Evolutionary conservation across 257 asterid species (phyloP), one percentile per base, ranked within the genome.

Genomic region (Penstemon eatonii): DNA sequence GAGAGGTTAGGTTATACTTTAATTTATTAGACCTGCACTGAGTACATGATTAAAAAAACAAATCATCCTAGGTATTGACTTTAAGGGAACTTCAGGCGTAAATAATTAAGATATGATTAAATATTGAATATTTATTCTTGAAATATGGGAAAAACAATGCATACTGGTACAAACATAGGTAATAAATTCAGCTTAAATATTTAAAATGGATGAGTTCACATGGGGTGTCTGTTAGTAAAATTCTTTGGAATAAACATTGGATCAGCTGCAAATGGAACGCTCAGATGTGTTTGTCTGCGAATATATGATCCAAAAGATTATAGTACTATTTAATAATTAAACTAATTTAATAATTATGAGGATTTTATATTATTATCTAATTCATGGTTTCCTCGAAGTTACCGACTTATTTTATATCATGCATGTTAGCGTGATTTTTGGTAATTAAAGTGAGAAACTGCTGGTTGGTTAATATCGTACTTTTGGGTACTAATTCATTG

Each of bases 191-290:
- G 45, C 12, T 25, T 25, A 25, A 25, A 49, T 69, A 60, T 60
- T 15, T 38, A 69, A 62, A 3, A 42, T 52, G 65, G 18, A 25
- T 40, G 51, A 58, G 73, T 58, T 65, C 75, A 73, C 82, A 73
- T 72, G 75, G 72, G 39, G 67, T 67, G 81, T 72, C 60, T 63
- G 60, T 44, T 63, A 49, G 74, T 58, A 7, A 62, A 57, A 19
- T 63, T 63, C 33, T 52, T 63, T 50, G 82, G 60, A 73, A 68
- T 68, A 68, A 72, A 73, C 68, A 51, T 57, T 57, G 72, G 58
- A 68, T 72, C 69, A 52, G 45, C 70, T 56, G 68, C 65, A 19
- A 37, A 7, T 64, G 61, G 51, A 60, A 39, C 3, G 18, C 62
- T 65, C 37, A 39, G 59, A 71, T 62, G 40, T 60, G 58, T 25